phyloP scores from a whole-genome alignment of 139 green algal species.

The Chara braunii region DNA sequence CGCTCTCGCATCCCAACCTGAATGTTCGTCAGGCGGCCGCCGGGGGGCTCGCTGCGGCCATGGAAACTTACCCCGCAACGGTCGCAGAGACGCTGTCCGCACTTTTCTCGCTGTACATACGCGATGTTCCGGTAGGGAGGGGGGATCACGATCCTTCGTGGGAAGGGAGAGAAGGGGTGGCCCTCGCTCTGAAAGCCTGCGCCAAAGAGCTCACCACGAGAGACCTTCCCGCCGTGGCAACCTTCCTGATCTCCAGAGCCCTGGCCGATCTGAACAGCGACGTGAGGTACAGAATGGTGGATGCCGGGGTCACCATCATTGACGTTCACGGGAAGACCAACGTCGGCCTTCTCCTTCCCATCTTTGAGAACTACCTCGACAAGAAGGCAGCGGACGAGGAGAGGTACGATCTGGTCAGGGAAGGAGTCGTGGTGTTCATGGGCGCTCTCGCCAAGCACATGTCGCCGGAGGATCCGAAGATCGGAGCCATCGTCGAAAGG shows the following conservation, averaged over 20 bases:
- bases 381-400: conserved; percentile 50
- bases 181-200: conserved; percentile 52
- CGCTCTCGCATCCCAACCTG: conserved; percentile 4
- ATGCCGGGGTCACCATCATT: conserved; percentile 66
- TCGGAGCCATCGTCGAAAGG: conserved; percentile 48
- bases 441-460: conserved; percentile 77
- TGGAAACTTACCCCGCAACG: conserved; percentile 34
- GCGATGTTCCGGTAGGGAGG: background rate
- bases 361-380: conserved; percentile 82
- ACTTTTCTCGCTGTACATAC: conserved; percentile 35
- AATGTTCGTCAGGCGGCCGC: conserved; percentile 29
- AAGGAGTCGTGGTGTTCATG: conserved; percentile 86
- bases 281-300: conserved; percentile 62
- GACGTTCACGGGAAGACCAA: conserved; percentile 55
- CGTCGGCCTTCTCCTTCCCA: conserved; percentile 63
- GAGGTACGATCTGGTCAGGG: conserved; percentile 71
- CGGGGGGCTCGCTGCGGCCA: conserved; percentile 29
- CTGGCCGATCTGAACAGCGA: conserved; percentile 60
- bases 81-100: conserved; percentile 18
- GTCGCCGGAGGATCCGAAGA: conserved; percentile 30
- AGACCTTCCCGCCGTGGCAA: conserved; percentile 55
- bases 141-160: background rate
- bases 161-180: conserved; percentile 50
- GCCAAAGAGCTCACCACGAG: conserved; percentile 44
- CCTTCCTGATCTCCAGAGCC: conserved; percentile 75